Percentiles rank a stretch among this genome's conserved stretches.
Conservation (phyloP, 1,284 basidiomycete genomes). For the Ustilago lituana region DNA sequence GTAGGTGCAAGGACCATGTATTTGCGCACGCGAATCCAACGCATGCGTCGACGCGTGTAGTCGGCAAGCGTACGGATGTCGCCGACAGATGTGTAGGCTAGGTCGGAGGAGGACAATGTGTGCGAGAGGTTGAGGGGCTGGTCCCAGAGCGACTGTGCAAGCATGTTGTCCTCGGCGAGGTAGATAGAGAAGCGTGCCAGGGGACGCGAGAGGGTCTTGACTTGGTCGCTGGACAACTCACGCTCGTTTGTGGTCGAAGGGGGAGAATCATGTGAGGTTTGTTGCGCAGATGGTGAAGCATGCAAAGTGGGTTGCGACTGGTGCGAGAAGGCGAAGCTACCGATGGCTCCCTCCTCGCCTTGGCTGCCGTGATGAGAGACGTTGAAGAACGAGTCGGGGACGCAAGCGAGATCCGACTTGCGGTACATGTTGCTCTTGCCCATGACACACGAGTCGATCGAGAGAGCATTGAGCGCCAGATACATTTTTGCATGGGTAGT, state of each 20-base stretch:
- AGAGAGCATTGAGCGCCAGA: conserved; percentile 85
- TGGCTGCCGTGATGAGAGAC: conserved; percentile 45
- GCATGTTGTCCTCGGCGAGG: conserved; percentile 67
- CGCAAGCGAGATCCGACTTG: conserved; percentile 81
- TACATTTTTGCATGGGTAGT: conserved; percentile 99
- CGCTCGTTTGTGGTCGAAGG: background rate
- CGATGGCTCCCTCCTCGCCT: conserved; percentile 56
- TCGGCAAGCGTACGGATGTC: conserved; percentile 62
- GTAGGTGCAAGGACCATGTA: conserved; percentile 65
- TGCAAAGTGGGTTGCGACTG: conserved; percentile 1
- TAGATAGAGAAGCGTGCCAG: conserved; percentile 65
- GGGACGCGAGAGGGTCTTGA: conserved; percentile 45
- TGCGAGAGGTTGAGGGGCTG: conserved; percentile 57
- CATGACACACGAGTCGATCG: conserved; percentile 92
- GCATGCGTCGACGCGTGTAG: conserved; percentile 61
- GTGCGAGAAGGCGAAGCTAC: conserved; percentile 54
- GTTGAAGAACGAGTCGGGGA: conserved; percentile 65
- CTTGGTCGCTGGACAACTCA: conserved; percentile 25
- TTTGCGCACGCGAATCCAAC: conserved; percentile 67
- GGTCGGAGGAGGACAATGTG: conserved; percentile 50
- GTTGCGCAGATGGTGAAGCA: conserved; percentile 2
- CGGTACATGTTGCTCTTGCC: conserved; percentile 97
- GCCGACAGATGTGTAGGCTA: conserved; percentile 62
- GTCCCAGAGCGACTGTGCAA: conserved; percentile 62
- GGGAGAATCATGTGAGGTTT: background rate